Percentiles rank a stretch among this genome's conserved stretches.
Evolutionary conservation across 208 protist species (phyloP).

Genomic region (Trypanosoma boissoni): DNA sequence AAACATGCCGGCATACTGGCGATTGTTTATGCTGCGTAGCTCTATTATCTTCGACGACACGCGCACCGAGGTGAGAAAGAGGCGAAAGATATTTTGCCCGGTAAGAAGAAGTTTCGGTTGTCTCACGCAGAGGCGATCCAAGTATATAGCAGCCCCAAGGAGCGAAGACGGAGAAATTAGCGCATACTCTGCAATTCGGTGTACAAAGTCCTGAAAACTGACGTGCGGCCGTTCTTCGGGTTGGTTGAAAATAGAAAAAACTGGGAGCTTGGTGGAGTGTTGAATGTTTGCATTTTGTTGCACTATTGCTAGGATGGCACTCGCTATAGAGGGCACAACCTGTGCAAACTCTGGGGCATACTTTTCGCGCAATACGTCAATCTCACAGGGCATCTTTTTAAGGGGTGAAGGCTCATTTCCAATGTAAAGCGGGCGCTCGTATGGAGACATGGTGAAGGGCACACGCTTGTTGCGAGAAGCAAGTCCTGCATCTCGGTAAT

Average conservation of each 20-base stretch:
- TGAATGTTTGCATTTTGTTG: conserved; percentile 38
- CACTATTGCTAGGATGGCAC: conserved; percentile 58
- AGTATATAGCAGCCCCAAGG: conserved; percentile 70
- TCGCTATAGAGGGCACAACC: conserved; percentile 66
- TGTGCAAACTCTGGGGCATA: conserved; percentile 79
- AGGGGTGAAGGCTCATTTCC: conserved; percentile 9
- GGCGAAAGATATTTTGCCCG: conserved; percentile 55
- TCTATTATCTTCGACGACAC: conserved; percentile 85
- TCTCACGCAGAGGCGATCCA: conserved; percentile 71
- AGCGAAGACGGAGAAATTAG: conserved; percentile 80
- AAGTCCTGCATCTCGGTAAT: conserved; percentile 24
- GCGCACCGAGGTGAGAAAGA: conserved; percentile 74
- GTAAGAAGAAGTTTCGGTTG: conserved; percentile 60
- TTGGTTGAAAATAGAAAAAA: conserved; percentile 8
- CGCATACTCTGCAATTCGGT: conserved; percentile 60
- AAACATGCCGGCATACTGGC: conserved; percentile 77
- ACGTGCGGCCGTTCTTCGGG: conserved; percentile 12
- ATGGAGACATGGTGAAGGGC: conserved; percentile 58
- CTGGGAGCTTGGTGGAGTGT: conserved; percentile 2
- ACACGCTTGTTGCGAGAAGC: conserved; percentile 33
- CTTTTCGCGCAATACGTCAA: conserved; percentile 80
- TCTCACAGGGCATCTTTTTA: conserved; percentile 33
- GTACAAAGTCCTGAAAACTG: conserved; percentile 33
- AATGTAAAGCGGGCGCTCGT: conserved; percentile 55
- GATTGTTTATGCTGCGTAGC: conserved; percentile 84